These are phyloP conservation scores for Quercus engelmannii DNA, from an alignment of 306 rosid genomes.

Conservation along the genomic window DNA sequence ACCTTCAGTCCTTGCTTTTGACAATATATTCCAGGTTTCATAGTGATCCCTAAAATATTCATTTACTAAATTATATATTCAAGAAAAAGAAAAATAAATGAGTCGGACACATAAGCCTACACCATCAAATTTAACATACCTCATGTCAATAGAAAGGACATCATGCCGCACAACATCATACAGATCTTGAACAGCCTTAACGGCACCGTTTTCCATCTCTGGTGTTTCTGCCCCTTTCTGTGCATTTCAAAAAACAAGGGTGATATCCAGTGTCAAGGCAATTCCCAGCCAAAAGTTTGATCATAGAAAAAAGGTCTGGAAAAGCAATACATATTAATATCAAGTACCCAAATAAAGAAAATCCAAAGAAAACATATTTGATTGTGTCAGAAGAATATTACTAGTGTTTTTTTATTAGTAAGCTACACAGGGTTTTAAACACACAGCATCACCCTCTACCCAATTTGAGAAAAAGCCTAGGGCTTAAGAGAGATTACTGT, in stretches of 20 bases:
- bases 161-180: conserved; percentile 79
- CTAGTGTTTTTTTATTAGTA: not conserved
- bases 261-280: not conserved
- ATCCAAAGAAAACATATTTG: not conserved
- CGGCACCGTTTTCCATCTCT: conserved; percentile 69
- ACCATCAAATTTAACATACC: conserved; percentile 41
- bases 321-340: not conserved
- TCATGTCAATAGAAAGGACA: conserved; percentile 59
- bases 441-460: too few species aligned
- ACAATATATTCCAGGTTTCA: conserved; percentile 63
- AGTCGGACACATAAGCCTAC: not conserved
- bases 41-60: conserved; percentile 54
- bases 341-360: not conserved
- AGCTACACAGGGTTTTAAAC: too few species aligned
- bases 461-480: too few species aligned
- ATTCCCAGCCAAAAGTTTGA: not conserved
- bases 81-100: not conserved
- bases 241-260: conserved; percentile 10
- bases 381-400: not conserved
- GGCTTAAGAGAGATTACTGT: not conserved
- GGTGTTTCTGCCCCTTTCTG: conserved; percentile 70
- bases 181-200: conserved; percentile 85
- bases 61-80: conserved; percentile 5
- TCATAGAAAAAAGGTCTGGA: not conserved
- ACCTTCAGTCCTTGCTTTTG: conserved; percentile 70